Base-by-base conservation (phyloP, 1,284 basidiomycete genomes). In the Ganoderma meredithae region DNA sequence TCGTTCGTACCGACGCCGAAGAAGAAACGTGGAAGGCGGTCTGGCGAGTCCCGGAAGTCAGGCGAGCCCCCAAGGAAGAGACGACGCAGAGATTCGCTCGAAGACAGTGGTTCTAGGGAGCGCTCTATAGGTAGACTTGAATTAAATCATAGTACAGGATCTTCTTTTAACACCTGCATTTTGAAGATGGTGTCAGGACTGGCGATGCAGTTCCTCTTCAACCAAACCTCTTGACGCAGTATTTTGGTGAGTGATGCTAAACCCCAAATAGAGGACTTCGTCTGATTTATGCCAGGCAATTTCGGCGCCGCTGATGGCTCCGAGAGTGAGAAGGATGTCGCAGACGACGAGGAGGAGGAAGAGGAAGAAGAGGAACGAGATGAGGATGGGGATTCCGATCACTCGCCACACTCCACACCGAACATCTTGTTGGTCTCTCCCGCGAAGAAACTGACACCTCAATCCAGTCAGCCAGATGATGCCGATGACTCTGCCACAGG, bases 251-350 rank as follows among this genome's bases (percentile, higher is more conserved):
- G 63, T 15, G 47, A 33, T 1, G 27, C 36, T 17, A 15, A 36
- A 43, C 36, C 6, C 27, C 6, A 9, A 27, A 9, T 19, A n/a
- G 31, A 15, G 41, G 27, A 22, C 7, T 27, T 13, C 0, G 22
- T 27, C 19, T 33, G 9, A 33, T 31, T 31, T 7, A 22, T 33
- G 22, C 1, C 43, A 76, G 75, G 69, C 0, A 61, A 72, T 13
- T 49, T 76, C 0, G 74, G 73, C 1, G 71, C 75, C 8, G 53
- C 74, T 2, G 64, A 69, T 1, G 65, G 60, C 1, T 67, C 69
- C 13, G 74, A 77, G 17, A 74, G 70, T 25, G 76, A 76, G 19
- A 55, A 65, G 68, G 71, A 72, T 10, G 67, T 67, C 1, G 72
- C 71, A n/a, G 70, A 69, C 2, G 69, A 69, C 0, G 55, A 66